These are phyloP conservation scores for Suillus americanus DNA, from an alignment of 768 basidiomycete species.

Conservation along the genomic window DNA sequence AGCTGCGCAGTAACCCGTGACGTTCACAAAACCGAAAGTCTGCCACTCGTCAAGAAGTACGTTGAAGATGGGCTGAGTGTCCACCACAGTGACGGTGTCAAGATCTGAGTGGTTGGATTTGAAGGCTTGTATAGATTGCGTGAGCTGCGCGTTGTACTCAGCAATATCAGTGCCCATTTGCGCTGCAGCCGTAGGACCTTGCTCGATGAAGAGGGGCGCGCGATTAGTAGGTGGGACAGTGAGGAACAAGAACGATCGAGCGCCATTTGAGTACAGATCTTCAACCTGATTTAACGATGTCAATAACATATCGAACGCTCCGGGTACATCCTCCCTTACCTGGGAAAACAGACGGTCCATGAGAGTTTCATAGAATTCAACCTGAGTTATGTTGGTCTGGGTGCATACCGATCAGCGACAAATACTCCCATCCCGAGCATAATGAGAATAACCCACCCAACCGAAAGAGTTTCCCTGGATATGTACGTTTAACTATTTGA, in stretches of 20 bases:
- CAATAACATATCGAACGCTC: neutral
- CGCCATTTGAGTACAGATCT: conserved; percentile 38
- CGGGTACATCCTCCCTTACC: conserved; percentile 9
- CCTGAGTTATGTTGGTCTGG: conserved; percentile 24
- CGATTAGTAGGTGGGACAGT: conserved; percentile 60
- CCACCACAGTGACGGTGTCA: conserved; percentile 48
- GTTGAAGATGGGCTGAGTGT: conserved; percentile 59
- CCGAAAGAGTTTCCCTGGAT: conserved; percentile 7
- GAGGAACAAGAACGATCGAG: conserved; percentile 62
- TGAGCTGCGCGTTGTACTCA: conserved; percentile 53
- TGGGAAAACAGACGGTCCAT: conserved; percentile 29
- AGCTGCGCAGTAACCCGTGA: conserved; percentile 56
- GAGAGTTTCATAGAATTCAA: conserved; percentile 24
- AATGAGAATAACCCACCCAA: conserved; percentile 18
- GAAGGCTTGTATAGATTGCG: conserved; percentile 39
- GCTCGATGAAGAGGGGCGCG: conserved; percentile 50
- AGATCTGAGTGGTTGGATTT: conserved; percentile 40
- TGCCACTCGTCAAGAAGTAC: conserved; percentile 51
- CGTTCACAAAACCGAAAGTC: conserved; percentile 56
- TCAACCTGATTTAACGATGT: conserved; percentile 15
- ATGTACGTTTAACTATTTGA: neutral
- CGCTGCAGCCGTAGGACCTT: conserved; percentile 29
- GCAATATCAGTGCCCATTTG: conserved; percentile 36
- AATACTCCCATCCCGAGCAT: neutral
- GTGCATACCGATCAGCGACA: neutral